phyloP scores from a whole-genome alignment of 176 grass and related monocot genomes.

The Phyllostachys edulis region DNA sequence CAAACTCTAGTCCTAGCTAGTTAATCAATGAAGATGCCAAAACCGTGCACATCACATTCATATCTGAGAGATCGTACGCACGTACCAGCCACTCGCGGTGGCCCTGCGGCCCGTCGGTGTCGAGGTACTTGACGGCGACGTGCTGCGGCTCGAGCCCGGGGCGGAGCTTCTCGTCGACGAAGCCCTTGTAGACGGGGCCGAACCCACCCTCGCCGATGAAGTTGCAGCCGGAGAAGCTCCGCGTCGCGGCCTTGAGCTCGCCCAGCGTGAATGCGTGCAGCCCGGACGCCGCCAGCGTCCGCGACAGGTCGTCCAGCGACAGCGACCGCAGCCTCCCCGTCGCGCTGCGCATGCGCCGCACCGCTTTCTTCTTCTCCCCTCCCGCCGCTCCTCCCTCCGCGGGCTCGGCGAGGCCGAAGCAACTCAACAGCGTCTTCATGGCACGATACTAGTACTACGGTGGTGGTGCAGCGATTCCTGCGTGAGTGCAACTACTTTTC shows the following conservation, averaged over 20 bases:
- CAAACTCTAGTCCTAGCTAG: neutral
- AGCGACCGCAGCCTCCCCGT: slow-evolving; percentile 45
- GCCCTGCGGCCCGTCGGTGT: slow-evolving; percentile 69
- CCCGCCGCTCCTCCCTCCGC: neutral
- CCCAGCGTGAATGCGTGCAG: slow-evolving; percentile 68
- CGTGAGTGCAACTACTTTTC: slow-evolving; percentile 1
- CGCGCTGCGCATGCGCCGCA: slow-evolving; percentile 35
- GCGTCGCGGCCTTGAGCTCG: slow-evolving; percentile 53
- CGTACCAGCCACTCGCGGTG: slow-evolving; percentile 88
- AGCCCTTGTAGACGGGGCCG: slow-evolving; percentile 93
- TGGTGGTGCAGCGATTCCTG: neutral
- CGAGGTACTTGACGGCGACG: slow-evolving; percentile 83
- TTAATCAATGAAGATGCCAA: neutral
- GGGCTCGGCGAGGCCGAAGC: slow-evolving; percentile 20
- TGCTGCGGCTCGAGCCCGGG: slow-evolving; percentile 55
- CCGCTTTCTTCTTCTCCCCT: neutral
- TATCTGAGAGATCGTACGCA: neutral
- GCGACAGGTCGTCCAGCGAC: slow-evolving; percentile 57
- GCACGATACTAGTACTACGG: neutral
- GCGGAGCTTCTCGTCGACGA: slow-evolving; percentile 51
- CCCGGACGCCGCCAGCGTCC: slow-evolving; percentile 57
- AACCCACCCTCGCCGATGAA: slow-evolving; percentile 78
- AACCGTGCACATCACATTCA: neutral
- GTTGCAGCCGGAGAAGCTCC: slow-evolving; percentile 49
- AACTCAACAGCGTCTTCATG: slow-evolving; percentile 39